phyloP scores from a whole-genome alignment of 1,284 basidiomycete genomes.

The Peniophora sp. region DNA sequence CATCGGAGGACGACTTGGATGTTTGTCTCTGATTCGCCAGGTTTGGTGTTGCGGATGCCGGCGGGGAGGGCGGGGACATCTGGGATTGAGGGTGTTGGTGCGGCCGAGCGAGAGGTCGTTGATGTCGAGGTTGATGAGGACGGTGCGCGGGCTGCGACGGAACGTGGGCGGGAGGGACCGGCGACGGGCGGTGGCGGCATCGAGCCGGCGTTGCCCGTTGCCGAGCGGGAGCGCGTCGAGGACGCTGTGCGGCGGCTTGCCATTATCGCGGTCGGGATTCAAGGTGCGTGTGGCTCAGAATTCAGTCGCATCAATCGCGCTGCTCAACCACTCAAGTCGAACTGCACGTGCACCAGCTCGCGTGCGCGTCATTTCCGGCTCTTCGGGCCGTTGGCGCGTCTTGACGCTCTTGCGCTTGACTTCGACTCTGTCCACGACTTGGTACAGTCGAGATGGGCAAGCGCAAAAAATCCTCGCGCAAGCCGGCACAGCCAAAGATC shows the following conservation, averaged over 20 bases:
- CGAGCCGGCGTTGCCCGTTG: slow-evolving; percentile 12
- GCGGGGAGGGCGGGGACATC: slow-evolving; percentile 5
- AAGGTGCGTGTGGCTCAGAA: too few relatives aligned
- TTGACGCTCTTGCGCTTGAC: too few relatives aligned
- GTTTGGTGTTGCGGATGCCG: slow-evolving; percentile 14
- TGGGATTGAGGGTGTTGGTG: slow-evolving; percentile 14
- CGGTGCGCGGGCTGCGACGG: background rate
- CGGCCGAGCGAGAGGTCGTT: slow-evolving; percentile 21
- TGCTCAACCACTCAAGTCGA: too few relatives aligned
- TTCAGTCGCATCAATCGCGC: too few relatives aligned
- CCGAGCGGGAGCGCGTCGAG: slow-evolving; percentile 16
- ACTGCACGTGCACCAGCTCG: too few relatives aligned
- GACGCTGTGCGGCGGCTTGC: slow-evolving; percentile 44
- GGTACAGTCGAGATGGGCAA: too few relatives aligned
- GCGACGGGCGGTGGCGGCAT: slow-evolving; percentile 25
- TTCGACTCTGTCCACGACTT: slow-evolving; percentile 1
- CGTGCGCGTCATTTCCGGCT: too few relatives aligned
- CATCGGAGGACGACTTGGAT: slow-evolving; percentile 92
- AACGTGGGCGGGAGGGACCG: slow-evolving; percentile 18
- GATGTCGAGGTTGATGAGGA: slow-evolving; percentile 19
- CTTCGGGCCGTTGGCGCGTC: too few relatives aligned
- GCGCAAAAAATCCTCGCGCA: slow-evolving; percentile 80
- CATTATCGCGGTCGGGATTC: slow-evolving; percentile 24
- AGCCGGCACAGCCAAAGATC: slow-evolving; percentile 46
- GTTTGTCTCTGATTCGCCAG: slow-evolving; percentile 56